Percentiles rank a stretch among this genome's conserved stretches.
Evolutionary conservation across 768 basidiomycete species (phyloP).

Genomic region (Lactarius sp.): DNA sequence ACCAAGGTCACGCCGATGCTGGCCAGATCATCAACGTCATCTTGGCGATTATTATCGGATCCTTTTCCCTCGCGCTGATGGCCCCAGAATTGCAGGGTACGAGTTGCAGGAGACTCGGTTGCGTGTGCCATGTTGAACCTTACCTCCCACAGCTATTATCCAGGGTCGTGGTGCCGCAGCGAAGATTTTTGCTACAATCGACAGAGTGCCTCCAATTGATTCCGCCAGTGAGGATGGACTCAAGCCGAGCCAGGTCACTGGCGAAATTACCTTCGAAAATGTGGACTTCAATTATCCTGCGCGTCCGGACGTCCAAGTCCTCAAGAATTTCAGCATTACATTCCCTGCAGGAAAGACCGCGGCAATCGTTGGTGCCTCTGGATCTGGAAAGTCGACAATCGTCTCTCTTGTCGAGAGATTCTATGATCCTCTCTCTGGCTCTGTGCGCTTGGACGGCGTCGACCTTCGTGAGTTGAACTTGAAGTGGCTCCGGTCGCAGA

Average conservation of each 20-base stretch:
- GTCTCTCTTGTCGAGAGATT: constrained; percentile 47
- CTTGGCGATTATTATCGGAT: constrained; percentile 75
- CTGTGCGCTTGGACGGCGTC: constrained; percentile 42
- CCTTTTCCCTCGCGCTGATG: constrained; percentile 76
- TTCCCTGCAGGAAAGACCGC: constrained; percentile 51
- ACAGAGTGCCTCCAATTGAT: constrained; percentile 84
- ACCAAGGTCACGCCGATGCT: constrained; percentile 48
- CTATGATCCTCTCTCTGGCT: constrained; percentile 45
- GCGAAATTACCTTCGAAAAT: constrained; percentile 66
- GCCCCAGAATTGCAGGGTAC: constrained; percentile 80
- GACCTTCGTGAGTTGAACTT: constrained; percentile 44
- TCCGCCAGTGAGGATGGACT: constrained; percentile 62
- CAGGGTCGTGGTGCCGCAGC: constrained; percentile 83
- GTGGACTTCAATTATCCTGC: constrained; percentile 85
- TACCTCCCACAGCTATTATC: constrained; percentile 49
- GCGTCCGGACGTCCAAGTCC: constrained; percentile 69
- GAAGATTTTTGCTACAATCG: constrained; percentile 87
- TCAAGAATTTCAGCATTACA: constrained; percentile 60
- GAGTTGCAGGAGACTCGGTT: constrained; percentile 2
- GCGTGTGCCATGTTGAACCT: neutral
- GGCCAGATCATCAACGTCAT: constrained; percentile 79
- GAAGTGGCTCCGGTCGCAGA: constrained; percentile 46
- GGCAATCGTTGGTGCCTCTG: constrained; percentile 40
- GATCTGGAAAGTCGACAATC: constrained; percentile 39
- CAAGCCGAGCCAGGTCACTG: constrained; percentile 61